Conservation (phyloP, 768 basidiomycete genomes). For the Termitomyces bulborhizus region DNA sequence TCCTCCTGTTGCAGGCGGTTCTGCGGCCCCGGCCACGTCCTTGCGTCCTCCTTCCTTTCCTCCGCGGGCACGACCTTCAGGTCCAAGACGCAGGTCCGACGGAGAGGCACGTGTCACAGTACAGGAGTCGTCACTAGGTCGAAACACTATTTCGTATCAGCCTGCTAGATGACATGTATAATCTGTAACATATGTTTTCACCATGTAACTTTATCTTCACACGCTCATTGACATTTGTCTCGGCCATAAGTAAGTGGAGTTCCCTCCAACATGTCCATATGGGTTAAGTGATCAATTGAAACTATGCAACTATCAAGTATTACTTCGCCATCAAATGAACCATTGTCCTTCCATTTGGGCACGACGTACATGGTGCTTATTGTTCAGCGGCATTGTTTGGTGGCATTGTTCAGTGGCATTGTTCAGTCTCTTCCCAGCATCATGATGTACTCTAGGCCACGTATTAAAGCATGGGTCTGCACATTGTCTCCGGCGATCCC, state of each 20-base stretch:
- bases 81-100: constrained; percentile 24
- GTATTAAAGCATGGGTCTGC: not conserved
- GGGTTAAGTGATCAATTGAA: too few species aligned
- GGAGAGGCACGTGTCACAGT: constrained; percentile 8
- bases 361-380: not conserved
- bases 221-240: too few species aligned
- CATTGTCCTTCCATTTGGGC: not conserved
- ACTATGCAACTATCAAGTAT: too few species aligned
- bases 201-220: not conserved
- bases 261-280: too few species aligned
- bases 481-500: constrained; percentile 10
- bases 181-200: not conserved
- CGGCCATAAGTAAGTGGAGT: too few species aligned
- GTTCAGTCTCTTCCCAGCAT: not conserved
- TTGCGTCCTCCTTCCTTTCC: constrained; percentile 10
- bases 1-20: not conserved
- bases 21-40: not conserved
- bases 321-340: not conserved
- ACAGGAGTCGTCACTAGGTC: constrained; percentile 1
- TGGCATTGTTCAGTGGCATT: constrained; percentile 1
- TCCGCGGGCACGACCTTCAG: constrained; percentile 25
- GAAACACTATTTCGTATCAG: not conserved
- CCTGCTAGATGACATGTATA: constrained; percentile 3
- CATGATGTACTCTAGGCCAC: not conserved
- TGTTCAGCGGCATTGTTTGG: constrained; percentile 4